Evolutionary conservation across 306 rosid genomes (phyloP).

Genomic region (Quercus ilex): DNA sequence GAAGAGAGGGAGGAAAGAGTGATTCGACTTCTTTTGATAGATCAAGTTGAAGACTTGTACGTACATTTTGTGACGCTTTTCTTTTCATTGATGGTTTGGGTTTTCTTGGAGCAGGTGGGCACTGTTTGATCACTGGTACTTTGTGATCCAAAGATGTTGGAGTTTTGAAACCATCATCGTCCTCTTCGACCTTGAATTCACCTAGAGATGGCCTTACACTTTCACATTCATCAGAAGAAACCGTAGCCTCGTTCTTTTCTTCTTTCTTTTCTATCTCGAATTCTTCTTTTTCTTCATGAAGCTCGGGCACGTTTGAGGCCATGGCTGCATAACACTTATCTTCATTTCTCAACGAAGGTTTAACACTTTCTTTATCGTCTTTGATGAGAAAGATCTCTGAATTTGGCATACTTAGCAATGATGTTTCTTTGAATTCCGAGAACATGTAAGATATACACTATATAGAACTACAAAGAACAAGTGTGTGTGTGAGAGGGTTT

Average conservation of each 20-base stretch:
- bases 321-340: background rate
- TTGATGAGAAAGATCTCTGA: conserved; percentile 15
- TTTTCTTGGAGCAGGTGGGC: conserved; percentile 68
- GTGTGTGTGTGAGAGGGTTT: background rate
- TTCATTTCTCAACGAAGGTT: background rate
- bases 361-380: conserved; percentile 1
- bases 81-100: conserved; percentile 34
- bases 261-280: background rate
- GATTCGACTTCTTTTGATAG: conserved; percentile 38
- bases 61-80: conserved; percentile 1
- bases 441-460: background rate
- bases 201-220: background rate
- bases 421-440: background rate
- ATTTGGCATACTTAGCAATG: conserved; percentile 25
- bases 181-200: background rate
- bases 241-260: background rate
- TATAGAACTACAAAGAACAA: background rate
- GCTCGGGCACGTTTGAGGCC: conserved; percentile 14
- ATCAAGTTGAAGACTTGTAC: conserved; percentile 29
- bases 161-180: conserved; percentile 60
- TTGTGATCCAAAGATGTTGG: conserved; percentile 54
- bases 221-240: background rate
- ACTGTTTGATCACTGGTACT: conserved; percentile 36
- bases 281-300: background rate
- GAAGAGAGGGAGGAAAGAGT: conserved; percentile 25